phyloP scores from a whole-genome alignment of 169 alveolate species.

The Plasmodium fragile region DNA sequence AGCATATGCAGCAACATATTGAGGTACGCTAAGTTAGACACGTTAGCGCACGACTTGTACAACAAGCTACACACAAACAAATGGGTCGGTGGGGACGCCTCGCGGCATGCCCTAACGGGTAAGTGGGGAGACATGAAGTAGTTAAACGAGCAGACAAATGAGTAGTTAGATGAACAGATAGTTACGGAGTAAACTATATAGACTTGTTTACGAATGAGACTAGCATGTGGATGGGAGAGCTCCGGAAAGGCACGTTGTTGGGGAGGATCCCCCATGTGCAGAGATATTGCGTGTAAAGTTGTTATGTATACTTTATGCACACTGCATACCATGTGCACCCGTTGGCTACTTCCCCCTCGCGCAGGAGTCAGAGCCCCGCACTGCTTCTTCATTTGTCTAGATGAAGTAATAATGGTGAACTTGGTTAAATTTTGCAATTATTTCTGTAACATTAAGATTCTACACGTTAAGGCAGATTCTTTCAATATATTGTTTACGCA shows the following conservation, averaged over 20 bases:
- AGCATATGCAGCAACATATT: slow-evolving; percentile 55
- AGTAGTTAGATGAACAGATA: background rate
- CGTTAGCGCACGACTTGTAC: slow-evolving; percentile 37
- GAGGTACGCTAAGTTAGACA: slow-evolving; percentile 30
- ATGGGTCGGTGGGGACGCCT: background rate
- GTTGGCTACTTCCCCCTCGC: background rate
- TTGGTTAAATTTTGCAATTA: slow-evolving; percentile 58
- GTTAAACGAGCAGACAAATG: background rate
- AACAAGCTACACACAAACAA: slow-evolving; percentile 23
- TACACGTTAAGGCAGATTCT: slow-evolving; percentile 44
- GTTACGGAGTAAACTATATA: background rate
- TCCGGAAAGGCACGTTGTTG: background rate
- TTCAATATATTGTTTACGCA: slow-evolving; percentile 46
- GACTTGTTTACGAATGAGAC: background rate
- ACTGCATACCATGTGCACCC: background rate
- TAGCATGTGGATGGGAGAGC: background rate
- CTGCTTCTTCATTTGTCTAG: slow-evolving; percentile 64
- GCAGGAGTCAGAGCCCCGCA: slow-evolving; percentile 71
- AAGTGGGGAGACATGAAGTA: background rate
- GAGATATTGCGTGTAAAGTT: background rate
- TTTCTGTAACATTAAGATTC: slow-evolving; percentile 40
- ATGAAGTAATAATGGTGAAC: slow-evolving; percentile 57
- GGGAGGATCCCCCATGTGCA: background rate
- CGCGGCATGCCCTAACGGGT: slow-evolving; percentile 31
- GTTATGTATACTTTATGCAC: background rate